These are phyloP conservation scores for Cladophialophora exuberans DNA, from an alignment of 2,329 filamentous ascomycete species.

Conservation along the genomic window DNA sequence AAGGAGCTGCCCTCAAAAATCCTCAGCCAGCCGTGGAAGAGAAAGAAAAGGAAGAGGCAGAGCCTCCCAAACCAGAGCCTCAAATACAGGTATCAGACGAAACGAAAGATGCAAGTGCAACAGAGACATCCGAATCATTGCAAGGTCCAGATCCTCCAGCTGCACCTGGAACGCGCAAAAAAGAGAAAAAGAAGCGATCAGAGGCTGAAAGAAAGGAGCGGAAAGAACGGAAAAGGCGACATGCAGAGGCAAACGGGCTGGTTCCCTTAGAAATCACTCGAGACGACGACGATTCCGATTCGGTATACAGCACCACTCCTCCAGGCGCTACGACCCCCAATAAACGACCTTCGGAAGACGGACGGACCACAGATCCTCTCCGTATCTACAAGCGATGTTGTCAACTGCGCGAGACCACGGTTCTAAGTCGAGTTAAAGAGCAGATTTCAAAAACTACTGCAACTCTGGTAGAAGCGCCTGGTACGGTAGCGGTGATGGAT, in stretches of 20 bases:
- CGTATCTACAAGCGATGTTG: constrained; percentile 94
- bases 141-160: constrained; percentile 36
- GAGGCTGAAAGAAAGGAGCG: constrained; percentile 91
- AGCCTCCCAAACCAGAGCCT: constrained; percentile 37
- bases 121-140: constrained; percentile 3
- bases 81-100: constrained; percentile 20
- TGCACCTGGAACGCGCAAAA: constrained; percentile 68
- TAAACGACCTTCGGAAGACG: constrained; percentile 56
- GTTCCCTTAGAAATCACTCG: constrained; percentile 81
- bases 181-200: constrained; percentile 94
- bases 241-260: constrained; percentile 84
- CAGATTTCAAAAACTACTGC: constrained; percentile 77
- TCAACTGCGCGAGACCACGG: constrained; percentile 87
- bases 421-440: constrained; percentile 87
- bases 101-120: constrained; percentile 37
- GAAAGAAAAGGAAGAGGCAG: constrained; percentile 64
- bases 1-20: constrained; percentile 74
- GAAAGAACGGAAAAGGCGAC: constrained; percentile 82
- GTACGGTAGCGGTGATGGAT: constrained; percentile 81
- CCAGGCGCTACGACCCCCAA: constrained; percentile 36
- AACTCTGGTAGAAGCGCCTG: constrained; percentile 64
- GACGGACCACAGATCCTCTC: constrained; percentile 87
- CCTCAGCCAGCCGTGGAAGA: constrained; percentile 59
- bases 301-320: constrained; percentile 42
- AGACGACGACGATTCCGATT: constrained; percentile 65